Conservation (phyloP, 805 yeast species). For the Metschnikowia colocasiae region DNA sequence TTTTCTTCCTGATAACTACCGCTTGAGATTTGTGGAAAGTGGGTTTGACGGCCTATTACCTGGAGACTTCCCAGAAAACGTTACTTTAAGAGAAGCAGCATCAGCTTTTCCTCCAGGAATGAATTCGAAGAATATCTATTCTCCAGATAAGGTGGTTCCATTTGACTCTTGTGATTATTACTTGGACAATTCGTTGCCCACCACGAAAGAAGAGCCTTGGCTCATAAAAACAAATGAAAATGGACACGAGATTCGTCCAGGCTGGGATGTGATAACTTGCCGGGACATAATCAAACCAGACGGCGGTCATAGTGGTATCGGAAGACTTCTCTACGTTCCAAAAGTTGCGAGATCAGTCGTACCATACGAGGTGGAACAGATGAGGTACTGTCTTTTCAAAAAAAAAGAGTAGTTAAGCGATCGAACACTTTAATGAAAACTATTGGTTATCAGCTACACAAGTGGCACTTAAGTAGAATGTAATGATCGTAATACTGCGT, state of each 20-base stretch:
- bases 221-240: conserved; percentile 8
- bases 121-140: conserved; percentile 73
- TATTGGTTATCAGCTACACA: not conserved
- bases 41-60: conserved; percentile 88
- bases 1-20: conserved; percentile 60
- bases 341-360: conserved; percentile 19
- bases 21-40: conserved; percentile 66
- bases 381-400: conserved; percentile 46
- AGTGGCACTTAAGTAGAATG: not conserved
- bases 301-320: conserved; percentile 50
- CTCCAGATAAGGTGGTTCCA: conserved; percentile 49
- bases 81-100: conserved; percentile 26
- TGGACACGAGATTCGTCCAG: conserved; percentile 19
- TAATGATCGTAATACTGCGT: not conserved
- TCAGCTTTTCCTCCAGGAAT: conserved; percentile 56
- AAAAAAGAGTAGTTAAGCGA: not conserved
- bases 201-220: conserved; percentile 39
- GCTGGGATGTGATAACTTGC: conserved; percentile 52
- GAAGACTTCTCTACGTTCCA: conserved; percentile 54
- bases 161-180: conserved; percentile 61
- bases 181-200: conserved; percentile 56
- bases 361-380: conserved; percentile 39
- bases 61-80: conserved; percentile 66
- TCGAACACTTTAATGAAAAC: not conserved
- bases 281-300: conserved; percentile 51